phyloP scores from a whole-genome alignment of 1,284 basidiomycete genomes.

The Cryptococcus sp. region DNA sequence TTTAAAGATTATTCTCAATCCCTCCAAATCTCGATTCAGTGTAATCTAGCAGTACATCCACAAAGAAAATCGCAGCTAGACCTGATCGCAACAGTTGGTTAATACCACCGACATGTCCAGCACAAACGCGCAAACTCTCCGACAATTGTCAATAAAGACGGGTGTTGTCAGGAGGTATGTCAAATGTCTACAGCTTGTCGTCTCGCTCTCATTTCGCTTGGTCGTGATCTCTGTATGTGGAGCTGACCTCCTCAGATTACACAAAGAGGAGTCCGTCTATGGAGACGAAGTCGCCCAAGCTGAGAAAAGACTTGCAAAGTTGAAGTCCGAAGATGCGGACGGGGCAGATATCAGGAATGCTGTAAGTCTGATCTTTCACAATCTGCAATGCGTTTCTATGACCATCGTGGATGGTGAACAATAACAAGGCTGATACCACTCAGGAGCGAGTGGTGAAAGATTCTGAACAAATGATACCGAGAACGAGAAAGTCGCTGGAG shows the following conservation, averaged over 20 bases:
- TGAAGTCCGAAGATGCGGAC: conserved; percentile 61
- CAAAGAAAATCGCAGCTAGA: no score
- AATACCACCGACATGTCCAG: neutral
- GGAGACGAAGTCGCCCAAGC: conserved; percentile 62
- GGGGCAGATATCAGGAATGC: conserved; percentile 76
- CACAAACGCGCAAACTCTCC: conserved; percentile 27
- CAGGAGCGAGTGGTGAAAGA: conserved; percentile 72
- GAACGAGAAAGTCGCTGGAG: conserved; percentile 60
- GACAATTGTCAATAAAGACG: conserved; percentile 74
- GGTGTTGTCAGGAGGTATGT: conserved; percentile 64
- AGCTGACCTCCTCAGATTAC: conserved; percentile 52
- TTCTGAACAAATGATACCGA: conserved; percentile 72
- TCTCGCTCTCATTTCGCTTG: neutral
- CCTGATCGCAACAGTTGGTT: no score
- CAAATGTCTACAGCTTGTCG: neutral
- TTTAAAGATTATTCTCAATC: no score
- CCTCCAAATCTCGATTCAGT: no score
- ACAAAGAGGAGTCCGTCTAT: conserved; percentile 69
- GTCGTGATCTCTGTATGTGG: no score
- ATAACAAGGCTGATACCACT: neutral
- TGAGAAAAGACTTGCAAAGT: conserved; percentile 59
- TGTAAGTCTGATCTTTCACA: conserved; percentile 52
- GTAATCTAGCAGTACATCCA: no score
- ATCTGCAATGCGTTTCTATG: neutral
- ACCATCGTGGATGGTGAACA: neutral